A percentile compares a stretch with the other conserved stretches of the same genome.
Evolutionary conservation across 441 rosid species (phyloP).

Genomic region (Populus tomentosa): DNA sequence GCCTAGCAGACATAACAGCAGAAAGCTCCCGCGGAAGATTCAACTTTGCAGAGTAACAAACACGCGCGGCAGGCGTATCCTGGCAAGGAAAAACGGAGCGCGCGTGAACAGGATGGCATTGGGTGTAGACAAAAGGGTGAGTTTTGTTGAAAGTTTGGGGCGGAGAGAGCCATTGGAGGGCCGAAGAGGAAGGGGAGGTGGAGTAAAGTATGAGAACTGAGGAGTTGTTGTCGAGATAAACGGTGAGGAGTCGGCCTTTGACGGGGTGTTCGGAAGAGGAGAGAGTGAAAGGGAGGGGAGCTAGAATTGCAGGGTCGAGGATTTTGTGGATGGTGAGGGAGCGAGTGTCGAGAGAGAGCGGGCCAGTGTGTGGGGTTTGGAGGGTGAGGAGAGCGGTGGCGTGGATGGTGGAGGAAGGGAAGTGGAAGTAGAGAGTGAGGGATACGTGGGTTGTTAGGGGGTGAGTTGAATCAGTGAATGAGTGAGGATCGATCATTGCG

Average conservation of each 20-base stretch:
- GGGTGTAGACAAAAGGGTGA: slow-evolving; percentile 75
- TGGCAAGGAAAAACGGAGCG: slow-evolving; percentile 88
- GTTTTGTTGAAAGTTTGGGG: slow-evolving; percentile 65
- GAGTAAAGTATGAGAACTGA: slow-evolving; percentile 50
- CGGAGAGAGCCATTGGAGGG: slow-evolving; percentile 89
- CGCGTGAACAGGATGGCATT: slow-evolving; percentile 85
- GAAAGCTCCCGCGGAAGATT: slow-evolving; percentile 65
- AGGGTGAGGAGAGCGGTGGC: slow-evolving; percentile 71
- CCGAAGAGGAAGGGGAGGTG: slow-evolving; percentile 69
- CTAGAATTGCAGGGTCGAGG: slow-evolving; percentile 41
- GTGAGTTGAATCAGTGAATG: slow-evolving; percentile 63
- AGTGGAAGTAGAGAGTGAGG: slow-evolving; percentile 73
- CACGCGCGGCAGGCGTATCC: slow-evolving; percentile 81
- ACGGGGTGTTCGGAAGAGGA: slow-evolving; percentile 43
- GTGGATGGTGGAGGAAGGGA: slow-evolving; percentile 69
- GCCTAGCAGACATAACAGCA: slow-evolving; percentile 83
- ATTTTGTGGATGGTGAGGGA: slow-evolving; percentile 41
- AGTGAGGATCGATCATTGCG: slow-evolving; percentile 80
- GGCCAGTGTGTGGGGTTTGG: slow-evolving; percentile 42
- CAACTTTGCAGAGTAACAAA: slow-evolving; percentile 53
- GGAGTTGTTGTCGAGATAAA: slow-evolving; percentile 43
- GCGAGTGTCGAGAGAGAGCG: slow-evolving; percentile 69
- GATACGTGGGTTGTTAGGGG: slow-evolving; percentile 62
- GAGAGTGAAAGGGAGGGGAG: slow-evolving; percentile 40
- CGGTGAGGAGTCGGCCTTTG: slow-evolving; percentile 47